A percentile compares a stretch with the other conserved stretches of the same genome.
phyloP scores from a whole-genome alignment of 176 grass and related monocot genomes.

The Carex cristatella region DNA sequence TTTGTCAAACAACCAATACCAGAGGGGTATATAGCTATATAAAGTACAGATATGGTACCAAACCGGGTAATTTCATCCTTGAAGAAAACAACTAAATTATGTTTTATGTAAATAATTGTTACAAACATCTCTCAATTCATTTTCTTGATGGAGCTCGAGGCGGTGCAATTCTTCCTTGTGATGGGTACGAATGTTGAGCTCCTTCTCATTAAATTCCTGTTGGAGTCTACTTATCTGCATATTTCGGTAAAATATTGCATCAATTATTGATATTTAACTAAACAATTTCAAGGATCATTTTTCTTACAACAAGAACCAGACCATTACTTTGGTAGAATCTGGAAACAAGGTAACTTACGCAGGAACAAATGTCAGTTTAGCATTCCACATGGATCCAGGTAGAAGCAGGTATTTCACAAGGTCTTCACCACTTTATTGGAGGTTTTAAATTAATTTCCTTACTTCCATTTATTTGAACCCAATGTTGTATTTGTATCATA shows the following conservation, averaged over 20 bases:
- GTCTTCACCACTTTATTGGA: neutral
- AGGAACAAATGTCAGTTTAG: neutral
- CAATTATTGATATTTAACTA: neutral
- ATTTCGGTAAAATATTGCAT: neutral
- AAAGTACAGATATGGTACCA: neutral
- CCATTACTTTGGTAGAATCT: neutral
- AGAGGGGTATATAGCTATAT: neutral
- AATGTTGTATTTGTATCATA: neutral
- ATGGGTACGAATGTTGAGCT: constrained; percentile 49
- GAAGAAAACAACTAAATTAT: constrained; percentile 1
- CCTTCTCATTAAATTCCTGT: constrained; percentile 68
- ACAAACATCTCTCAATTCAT: constrained; percentile 87
- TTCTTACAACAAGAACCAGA: neutral
- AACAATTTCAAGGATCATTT: neutral
- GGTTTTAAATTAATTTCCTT: neutral
- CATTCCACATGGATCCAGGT: neutral
- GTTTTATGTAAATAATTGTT: constrained; percentile 22
- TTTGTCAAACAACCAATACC: neutral
- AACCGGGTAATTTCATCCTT: neutral
- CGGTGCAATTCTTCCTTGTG: constrained; percentile 84
- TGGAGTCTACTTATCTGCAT: constrained; percentile 71
- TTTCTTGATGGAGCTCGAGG: constrained; percentile 65
- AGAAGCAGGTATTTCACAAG: neutral
- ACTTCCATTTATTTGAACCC: neutral
- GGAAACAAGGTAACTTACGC: neutral